These are phyloP conservation scores for Plectosphaerella plurivora DNA, from an alignment of 2,329 filamentous ascomycete species.

Conservation along the genomic window DNA sequence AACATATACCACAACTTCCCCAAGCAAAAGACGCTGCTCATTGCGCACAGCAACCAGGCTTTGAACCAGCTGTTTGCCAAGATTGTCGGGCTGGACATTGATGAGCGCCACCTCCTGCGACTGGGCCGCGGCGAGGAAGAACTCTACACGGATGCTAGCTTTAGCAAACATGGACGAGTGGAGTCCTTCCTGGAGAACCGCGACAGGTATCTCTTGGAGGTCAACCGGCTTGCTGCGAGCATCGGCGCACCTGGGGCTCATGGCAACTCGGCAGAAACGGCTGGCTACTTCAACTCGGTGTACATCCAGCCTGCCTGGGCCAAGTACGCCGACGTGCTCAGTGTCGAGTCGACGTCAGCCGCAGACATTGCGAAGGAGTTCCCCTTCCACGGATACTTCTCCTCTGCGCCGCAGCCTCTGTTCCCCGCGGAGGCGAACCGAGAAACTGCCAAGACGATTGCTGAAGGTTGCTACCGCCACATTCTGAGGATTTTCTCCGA, in stretches of 20 bases:
- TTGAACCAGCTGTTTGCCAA: constrained; percentile 97
- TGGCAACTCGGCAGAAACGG: constrained; percentile 92
- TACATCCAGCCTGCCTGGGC: constrained; percentile 87
- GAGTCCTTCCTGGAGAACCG: constrained; percentile 93
- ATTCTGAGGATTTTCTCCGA: constrained; percentile 88
- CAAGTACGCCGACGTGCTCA: constrained; percentile 64
- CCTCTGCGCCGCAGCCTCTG: constrained; percentile 79
- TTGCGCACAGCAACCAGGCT: constrained; percentile 97
- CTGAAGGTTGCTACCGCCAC: constrained; percentile 81
- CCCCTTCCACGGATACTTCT: constrained; percentile 85
- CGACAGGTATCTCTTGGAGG: constrained; percentile 71
- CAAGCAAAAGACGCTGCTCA: constrained; percentile 80
- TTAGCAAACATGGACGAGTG: constrained; percentile 90
- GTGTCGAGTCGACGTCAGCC: constrained; percentile 49
- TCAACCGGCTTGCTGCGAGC: constrained; percentile 78
- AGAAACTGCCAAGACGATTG: constrained; percentile 68
- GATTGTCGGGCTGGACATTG: constrained; percentile 93
- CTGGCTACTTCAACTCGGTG: constrained; percentile 91
- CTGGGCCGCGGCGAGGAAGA: constrained; percentile 96
- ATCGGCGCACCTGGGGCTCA: constrained; percentile 90
- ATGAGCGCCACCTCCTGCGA: constrained; percentile 86
- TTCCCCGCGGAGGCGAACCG: constrained; percentile 65
- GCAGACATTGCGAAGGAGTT: constrained; percentile 69
- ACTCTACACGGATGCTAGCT: constrained; percentile 77
- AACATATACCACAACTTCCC: constrained; percentile 99